phyloP scores from a whole-genome alignment of 345 rosid species.

The Cardamine chenopodiifolia region DNA sequence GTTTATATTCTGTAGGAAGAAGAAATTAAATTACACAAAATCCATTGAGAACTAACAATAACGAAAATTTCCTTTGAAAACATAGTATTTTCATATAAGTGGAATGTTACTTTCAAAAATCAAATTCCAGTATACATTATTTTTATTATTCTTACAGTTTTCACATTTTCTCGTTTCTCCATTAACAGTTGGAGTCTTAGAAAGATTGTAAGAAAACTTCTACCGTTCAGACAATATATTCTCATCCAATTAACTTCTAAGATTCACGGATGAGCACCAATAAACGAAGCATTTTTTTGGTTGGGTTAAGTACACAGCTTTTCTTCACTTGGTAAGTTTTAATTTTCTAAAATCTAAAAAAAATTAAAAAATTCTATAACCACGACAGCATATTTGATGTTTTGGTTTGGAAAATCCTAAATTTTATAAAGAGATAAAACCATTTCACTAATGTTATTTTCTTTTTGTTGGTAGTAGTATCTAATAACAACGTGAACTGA shows the following conservation, averaged over 20 bases:
- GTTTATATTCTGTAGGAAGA: neutral
- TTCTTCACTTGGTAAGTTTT: neutral
- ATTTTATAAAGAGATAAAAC: no score
- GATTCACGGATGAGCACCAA: neutral
- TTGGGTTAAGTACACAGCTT: neutral
- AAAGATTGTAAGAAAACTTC: neutral
- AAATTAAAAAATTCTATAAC: no score
- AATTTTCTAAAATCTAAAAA: neutral
- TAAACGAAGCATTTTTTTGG: neutral
- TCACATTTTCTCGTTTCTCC: neutral
- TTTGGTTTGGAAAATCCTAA: no score
- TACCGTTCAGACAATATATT: neutral
- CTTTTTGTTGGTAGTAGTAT: neutral
- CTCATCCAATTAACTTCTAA: neutral
- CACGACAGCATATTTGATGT: no score
- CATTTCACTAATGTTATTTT: no score
- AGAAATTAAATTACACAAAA: neutral
- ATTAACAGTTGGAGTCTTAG: neutral
- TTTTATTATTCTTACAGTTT: neutral
- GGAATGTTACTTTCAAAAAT: neutral
- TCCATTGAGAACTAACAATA: neutral
- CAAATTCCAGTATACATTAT: neutral
- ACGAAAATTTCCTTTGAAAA: neutral
- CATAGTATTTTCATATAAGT: neutral
- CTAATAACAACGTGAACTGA: conserved; percentile 4